Conservation (phyloP, 768 basidiomycete genomes). For the Tylopilus sp. region DNA sequence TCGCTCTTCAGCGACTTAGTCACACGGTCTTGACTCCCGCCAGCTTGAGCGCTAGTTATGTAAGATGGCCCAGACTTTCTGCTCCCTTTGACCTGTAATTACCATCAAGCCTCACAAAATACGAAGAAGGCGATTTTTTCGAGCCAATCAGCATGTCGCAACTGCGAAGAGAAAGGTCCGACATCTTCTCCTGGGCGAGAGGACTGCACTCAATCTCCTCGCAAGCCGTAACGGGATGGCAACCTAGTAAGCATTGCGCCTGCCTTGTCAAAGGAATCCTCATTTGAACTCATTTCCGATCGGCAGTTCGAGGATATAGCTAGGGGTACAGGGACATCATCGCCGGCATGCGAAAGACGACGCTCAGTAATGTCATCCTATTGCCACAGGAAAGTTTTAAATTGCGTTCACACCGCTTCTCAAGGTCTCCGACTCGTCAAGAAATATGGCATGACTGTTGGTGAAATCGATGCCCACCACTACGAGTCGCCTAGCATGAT, state of each 20-base stretch:
- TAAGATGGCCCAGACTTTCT: too few species aligned
- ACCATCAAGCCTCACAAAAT: conserved; percentile 52
- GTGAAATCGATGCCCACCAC: conserved; percentile 93
- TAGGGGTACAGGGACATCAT: conserved; percentile 83
- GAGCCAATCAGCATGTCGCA: conserved; percentile 82
- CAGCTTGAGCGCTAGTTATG: conserved; percentile 90
- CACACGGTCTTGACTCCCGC: too few species aligned
- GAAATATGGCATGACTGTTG: conserved; percentile 98
- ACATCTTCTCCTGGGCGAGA: conserved; percentile 85
- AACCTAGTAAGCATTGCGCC: conserved; percentile 66
- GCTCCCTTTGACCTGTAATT: neutral
- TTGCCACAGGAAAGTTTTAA: neutral
- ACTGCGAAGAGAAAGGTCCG: conserved; percentile 89
- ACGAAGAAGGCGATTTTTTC: conserved; percentile 79
- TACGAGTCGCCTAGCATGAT: conserved; percentile 99
- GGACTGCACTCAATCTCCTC: conserved; percentile 88
- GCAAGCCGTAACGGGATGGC: conserved; percentile 97
- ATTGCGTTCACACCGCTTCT: conserved; percentile 9
- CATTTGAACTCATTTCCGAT: conserved; percentile 3
- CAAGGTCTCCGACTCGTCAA: conserved; percentile 92
- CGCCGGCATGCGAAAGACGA: conserved; percentile 96
- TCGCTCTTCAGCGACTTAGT: conserved; percentile 92
- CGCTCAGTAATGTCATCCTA: conserved; percentile 65
- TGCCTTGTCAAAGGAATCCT: neutral
- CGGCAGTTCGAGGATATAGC: conserved; percentile 81